Evolutionary conservation across 805 yeast species (phyloP).

Genomic region (Jamesozyma lodderae): DNA sequence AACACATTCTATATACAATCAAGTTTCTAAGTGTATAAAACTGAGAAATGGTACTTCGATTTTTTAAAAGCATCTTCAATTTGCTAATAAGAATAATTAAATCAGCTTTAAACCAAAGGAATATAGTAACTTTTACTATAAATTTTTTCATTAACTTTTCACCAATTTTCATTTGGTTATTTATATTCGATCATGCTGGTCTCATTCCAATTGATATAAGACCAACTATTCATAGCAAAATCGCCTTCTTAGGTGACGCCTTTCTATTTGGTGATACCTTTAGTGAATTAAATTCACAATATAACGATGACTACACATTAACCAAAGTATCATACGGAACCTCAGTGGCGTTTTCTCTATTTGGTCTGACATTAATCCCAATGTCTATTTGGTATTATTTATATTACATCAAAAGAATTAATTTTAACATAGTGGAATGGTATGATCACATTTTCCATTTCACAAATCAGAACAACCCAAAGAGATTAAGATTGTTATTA

Average conservation of each 20-base stretch:
- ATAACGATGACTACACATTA: conserved; percentile 6
- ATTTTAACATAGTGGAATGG: conserved; percentile 20
- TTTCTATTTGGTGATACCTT: conserved; percentile 27
- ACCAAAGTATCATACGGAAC: conserved; percentile 10
- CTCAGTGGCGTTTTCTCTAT: conserved; percentile 11
- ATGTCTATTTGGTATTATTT: conserved; percentile 21
- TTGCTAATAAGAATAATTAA: conserved; percentile 3
- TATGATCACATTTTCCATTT: conserved; percentile 19
- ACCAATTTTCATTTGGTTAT: conserved; percentile 47
- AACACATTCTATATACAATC: too few species aligned
- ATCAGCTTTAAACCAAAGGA: conserved; percentile 31
- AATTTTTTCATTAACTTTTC: conserved; percentile 43
- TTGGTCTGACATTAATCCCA: conserved; percentile 15
- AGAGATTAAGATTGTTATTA: conserved; percentile 11
- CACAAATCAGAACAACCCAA: conserved; percentile 11
- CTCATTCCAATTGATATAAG: conserved; percentile 44
- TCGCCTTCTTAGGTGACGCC: conserved; percentile 32
- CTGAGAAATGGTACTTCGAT: background rate
- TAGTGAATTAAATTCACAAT: conserved; percentile 21
- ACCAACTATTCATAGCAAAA: conserved; percentile 44
- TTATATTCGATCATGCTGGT: conserved; percentile 51
- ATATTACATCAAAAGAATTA: conserved; percentile 16
- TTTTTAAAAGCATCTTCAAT: background rate
- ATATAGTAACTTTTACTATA: conserved; percentile 32
- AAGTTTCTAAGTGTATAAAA: too few species aligned